phyloP scores from a whole-genome alignment of 192 early-diverging fungal species.

The Coemansia biformis region DNA sequence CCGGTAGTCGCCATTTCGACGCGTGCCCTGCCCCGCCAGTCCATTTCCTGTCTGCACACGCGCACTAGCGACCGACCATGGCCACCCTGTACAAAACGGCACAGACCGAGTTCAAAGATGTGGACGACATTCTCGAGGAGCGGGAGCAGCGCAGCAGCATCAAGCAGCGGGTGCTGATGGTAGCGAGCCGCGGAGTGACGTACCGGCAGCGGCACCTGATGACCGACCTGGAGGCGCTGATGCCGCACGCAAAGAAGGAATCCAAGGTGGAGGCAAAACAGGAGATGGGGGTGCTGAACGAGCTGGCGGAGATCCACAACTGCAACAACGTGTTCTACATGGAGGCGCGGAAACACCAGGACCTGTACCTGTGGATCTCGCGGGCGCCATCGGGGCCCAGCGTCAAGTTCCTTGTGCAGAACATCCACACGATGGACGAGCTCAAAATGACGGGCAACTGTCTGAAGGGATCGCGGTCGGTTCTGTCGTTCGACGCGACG shows the following conservation, averaged over 20 bases:
- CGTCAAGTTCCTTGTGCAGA: constrained; percentile 92
- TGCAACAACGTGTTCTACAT: constrained; percentile 99
- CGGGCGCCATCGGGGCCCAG: constrained; percentile 93
- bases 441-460: constrained; percentile 98
- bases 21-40: too few relatives aligned
- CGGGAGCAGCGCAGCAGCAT: constrained; percentile 60
- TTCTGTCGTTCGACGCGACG: constrained; percentile 89
- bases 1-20: too few relatives aligned
- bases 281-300: constrained; percentile 84
- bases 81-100: constrained; percentile 45
- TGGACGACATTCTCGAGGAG: constrained; percentile 43
- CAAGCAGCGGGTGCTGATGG: constrained; percentile 84
- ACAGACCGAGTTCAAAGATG: constrained; percentile 38
- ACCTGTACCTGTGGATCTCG: constrained; percentile 93
- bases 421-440: constrained; percentile 99
- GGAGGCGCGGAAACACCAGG: constrained; percentile 86
- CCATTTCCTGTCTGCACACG: too few relatives aligned
- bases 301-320: constrained; percentile 91
- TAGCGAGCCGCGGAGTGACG: constrained; percentile 83
- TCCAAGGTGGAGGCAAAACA: constrained; percentile 89
- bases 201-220: constrained; percentile 87
- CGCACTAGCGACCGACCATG: too few relatives aligned
- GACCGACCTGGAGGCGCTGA: constrained; percentile 76
- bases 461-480: constrained; percentile 90
- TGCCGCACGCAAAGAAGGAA: constrained; percentile 96